Percentiles rank a stretch among this genome's conserved stretches.
Conservation (phyloP, 768 basidiomycete species). For the Panaeolus papilionaceus region DNA sequence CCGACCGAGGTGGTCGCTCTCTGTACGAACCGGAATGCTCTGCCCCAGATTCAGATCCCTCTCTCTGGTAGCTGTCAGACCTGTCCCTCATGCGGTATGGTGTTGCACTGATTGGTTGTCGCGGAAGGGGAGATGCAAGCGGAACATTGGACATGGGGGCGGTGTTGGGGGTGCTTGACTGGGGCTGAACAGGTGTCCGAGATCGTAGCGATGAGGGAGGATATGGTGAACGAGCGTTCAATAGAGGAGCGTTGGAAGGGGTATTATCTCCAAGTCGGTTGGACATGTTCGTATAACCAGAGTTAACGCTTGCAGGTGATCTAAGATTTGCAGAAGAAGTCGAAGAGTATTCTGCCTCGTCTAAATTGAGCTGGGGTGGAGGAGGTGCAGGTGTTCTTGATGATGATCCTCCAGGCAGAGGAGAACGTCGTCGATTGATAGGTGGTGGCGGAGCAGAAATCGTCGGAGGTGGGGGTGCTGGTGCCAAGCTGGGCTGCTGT, state of each 20-base stretch:
- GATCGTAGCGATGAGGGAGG: conserved; percentile 30
- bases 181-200: conserved; percentile 34
- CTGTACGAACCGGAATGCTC: conserved; percentile 25
- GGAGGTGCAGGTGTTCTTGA: conserved; percentile 20
- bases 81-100: conserved; percentile 31
- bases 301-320: conserved; percentile 19
- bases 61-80: conserved; percentile 28
- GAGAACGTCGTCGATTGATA: conserved; percentile 35
- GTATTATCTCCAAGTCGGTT: conserved; percentile 26
- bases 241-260: conserved; percentile 23
- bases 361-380: conserved; percentile 22
- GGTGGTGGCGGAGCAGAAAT: conserved; percentile 36
- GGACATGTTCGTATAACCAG: conserved; percentile 8
- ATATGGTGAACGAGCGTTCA: conserved; percentile 25
- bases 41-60: conserved; percentile 22
- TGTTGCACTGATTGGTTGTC: conserved; percentile 38
- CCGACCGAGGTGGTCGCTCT: conserved; percentile 38
- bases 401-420: conserved; percentile 25
- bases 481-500: conserved; percentile 23
- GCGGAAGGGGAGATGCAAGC: conserved; percentile 39
- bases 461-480: conserved; percentile 36
- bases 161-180: conserved; percentile 26
- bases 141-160: conserved; percentile 35
- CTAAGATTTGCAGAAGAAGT: conserved; percentile 25
- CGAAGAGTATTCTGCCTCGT: conserved; percentile 28